Percentiles rank a stretch among this genome's conserved stretches.
phyloP scores from a whole-genome alignment of 164 flowering plant species.

The Annona squamosa region DNA sequence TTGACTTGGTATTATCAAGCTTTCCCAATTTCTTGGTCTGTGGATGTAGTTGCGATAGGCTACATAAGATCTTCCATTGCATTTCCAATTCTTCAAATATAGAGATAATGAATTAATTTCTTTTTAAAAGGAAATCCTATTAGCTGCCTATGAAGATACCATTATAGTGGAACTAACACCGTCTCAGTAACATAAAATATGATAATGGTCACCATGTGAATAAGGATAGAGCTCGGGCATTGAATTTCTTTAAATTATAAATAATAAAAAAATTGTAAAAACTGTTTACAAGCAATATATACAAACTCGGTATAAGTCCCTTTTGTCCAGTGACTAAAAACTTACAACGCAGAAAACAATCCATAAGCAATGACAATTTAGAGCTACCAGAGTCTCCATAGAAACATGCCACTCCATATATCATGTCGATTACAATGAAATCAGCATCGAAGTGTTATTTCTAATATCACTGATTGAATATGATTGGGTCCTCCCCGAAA shows the following conservation, averaged over 20 bases:
- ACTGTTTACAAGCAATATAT: background rate
- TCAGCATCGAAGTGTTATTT: too few species aligned
- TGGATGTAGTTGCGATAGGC: constrained; percentile 80
- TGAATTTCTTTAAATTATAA: too few species aligned
- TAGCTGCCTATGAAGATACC: background rate
- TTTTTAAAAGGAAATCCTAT: background rate
- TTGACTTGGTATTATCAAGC: constrained; percentile 45
- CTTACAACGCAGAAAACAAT: background rate
- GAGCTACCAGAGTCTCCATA: background rate
- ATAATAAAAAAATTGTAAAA: too few species aligned
- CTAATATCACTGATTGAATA: too few species aligned
- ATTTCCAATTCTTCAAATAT: constrained; percentile 81
- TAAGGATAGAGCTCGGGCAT: background rate
- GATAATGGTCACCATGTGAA: background rate
- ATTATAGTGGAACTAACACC: too few species aligned
- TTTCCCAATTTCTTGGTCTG: constrained; percentile 88
- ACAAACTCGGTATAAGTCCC: background rate
- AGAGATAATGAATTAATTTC: constrained; percentile 4
- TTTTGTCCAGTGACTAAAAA: background rate
- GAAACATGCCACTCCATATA: too few species aligned
- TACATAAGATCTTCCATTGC: constrained; percentile 92
- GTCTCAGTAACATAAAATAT: background rate
- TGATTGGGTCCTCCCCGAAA: background rate
- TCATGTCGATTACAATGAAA: too few species aligned
- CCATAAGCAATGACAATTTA: background rate